phyloP scores from a whole-genome alignment of 495 filamentous ascomycete species.

The Massariosphaeria phaeospora region DNA sequence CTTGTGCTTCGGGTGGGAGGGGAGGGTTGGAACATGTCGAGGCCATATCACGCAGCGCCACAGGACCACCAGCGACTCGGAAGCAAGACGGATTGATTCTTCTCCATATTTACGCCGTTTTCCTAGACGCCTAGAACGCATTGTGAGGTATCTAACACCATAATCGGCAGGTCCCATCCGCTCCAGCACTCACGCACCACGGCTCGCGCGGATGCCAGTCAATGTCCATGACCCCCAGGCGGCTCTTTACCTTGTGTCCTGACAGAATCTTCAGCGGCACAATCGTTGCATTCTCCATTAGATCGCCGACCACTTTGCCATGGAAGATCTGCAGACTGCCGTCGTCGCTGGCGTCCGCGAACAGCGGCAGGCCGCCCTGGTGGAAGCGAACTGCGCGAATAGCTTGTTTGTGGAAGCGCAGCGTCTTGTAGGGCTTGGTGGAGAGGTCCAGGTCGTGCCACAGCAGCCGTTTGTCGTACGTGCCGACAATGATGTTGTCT shows the following conservation, averaged over 20 bases:
- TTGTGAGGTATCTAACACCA: slow-evolving; percentile 53
- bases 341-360: slow-evolving; percentile 90
- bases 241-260: slow-evolving; percentile 74
- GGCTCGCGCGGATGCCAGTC: slow-evolving; percentile 92
- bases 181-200: slow-evolving; percentile 90
- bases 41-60: too few species aligned
- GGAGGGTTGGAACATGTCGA: too few species aligned
- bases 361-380: slow-evolving; percentile 74
- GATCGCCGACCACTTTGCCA: slow-evolving; percentile 84
- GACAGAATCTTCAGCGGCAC: slow-evolving; percentile 91
- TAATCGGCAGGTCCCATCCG: slow-evolving; percentile 81
- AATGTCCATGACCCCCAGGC: slow-evolving; percentile 84
- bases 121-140: background rate
- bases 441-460: slow-evolving; percentile 98
- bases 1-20: too few species aligned
- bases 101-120: background rate
- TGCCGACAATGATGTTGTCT: slow-evolving; percentile 87
- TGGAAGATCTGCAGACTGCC: slow-evolving; percentile 94
- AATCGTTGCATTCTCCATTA: slow-evolving; percentile 93
- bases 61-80: too few species aligned
- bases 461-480: slow-evolving; percentile 86
- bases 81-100: too few species aligned
- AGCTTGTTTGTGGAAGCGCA: slow-evolving; percentile 87
- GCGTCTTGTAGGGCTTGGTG: slow-evolving; percentile 84
- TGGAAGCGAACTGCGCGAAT: slow-evolving; percentile 86